Base-by-base conservation (phyloP, 2,329 filamentous ascomycete genomes). In the Volutella citrinella region DNA sequence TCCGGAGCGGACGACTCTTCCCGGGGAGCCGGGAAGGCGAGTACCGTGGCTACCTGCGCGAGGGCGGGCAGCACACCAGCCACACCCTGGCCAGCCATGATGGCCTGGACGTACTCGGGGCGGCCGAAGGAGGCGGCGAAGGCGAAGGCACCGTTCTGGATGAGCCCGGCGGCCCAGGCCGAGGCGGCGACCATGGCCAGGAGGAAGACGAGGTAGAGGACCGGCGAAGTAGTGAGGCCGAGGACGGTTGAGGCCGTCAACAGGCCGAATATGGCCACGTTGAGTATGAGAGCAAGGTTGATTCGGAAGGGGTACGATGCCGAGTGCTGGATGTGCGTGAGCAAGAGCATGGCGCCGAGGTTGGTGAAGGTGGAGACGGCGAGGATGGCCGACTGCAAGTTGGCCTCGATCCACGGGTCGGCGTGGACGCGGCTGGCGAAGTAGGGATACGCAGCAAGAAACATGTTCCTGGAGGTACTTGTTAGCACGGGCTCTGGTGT, bases 61-160 rank as follows among this genome's bases (percentile, higher is more conserved):
- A 95, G 72, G 29, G 87, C 83, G 0, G 93, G 93, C 5, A 97
- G 68, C 9, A 98, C 90, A 19, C 93, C 93, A 1, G 93, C 90
- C 5, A 98, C 73, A 19, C 83, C 91, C 62, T 98, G 93, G 2
- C 93, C 93, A 4, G 84, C 82, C 90, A 98, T 97, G 61, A 97
- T 89, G 16, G 84, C 91, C 63, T 97, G 91, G 35, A 88, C 95
- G 61, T 97, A 98, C 61, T 93, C 87, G 14, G 84, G 78, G 32
- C 86, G 73, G 21, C 83, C 87, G 54, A 95, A 97, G 32, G 87
- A 83, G 5, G 86, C 80, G 4, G 88, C 89, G 57, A 90, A 97
- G 4, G 93, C 88, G 59, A 96, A 95, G 10, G 93, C 80, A 13
- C 93, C 93, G 60, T 97, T 97, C 64, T 97, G 93, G 48, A 90